Evolutionary conservation across 2,329 filamentous ascomycete genomes (phyloP).

Genomic region (Aspergillus proliferans): DNA sequence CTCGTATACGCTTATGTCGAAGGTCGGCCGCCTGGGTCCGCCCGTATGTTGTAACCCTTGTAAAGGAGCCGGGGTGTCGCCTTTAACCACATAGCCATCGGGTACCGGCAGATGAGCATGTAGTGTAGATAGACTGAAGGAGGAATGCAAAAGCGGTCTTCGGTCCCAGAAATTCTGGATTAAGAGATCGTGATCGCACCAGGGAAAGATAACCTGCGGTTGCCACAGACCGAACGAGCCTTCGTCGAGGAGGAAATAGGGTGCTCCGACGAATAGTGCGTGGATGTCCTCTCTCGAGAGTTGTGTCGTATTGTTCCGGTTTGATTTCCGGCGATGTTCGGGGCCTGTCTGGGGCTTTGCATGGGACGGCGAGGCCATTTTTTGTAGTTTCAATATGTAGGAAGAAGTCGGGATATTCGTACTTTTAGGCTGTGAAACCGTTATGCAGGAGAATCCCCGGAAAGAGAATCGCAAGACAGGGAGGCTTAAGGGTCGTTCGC

Average conservation of each 20-base stretch:
- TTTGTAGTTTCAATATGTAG: no score
- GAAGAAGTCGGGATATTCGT: no score
- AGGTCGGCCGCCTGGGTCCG: conserved; percentile 31
- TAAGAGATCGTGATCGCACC: conserved; percentile 33
- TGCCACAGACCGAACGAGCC: conserved; percentile 35
- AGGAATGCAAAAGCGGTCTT: conserved; percentile 33
- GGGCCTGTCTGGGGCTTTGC: no score
- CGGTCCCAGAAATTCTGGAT: conserved; percentile 38
- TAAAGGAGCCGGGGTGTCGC: conserved; percentile 19
- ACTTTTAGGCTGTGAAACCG: no score
- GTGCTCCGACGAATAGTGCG: conserved; percentile 37
- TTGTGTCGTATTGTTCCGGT: no score
- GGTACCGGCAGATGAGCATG: conserved; percentile 41
- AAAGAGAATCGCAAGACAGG: no score
- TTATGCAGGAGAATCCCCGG: no score
- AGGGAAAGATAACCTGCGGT: conserved; percentile 41
- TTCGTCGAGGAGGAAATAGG: conserved; percentile 41
- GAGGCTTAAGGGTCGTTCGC: no score
- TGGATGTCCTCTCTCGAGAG: conserved; percentile 31
- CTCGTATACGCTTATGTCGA: conserved; percentile 42
- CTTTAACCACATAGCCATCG: conserved; percentile 26
- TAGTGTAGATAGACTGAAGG: conserved; percentile 37
- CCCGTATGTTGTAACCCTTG: conserved; percentile 18
- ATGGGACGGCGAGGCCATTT: no score
- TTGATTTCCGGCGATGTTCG: no score